phyloP scores from a whole-genome alignment of 768 basidiomycete species.

The Agrocybe pediades region DNA sequence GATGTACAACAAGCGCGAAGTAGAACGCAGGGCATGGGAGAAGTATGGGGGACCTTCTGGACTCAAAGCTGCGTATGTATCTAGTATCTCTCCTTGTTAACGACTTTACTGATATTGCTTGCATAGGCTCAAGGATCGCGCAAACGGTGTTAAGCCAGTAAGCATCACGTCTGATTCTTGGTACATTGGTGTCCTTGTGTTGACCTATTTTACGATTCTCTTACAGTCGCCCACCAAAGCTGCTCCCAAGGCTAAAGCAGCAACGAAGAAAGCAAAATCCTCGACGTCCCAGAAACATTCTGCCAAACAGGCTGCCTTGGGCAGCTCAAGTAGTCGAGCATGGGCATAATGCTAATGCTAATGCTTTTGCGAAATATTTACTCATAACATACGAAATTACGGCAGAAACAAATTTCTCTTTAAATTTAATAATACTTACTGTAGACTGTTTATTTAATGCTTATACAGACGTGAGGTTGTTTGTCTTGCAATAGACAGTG shows the following conservation, averaged over 20 bases:
- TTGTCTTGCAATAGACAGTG: too few species aligned
- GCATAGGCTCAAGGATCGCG: not conserved
- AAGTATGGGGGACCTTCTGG: constrained; percentile 23
- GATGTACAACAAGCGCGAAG: not conserved
- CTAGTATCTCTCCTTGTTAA: not conserved
- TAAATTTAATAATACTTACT: too few species aligned
- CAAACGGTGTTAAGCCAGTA: not conserved
- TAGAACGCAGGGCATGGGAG: constrained; percentile 24
- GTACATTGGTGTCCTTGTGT: not conserved
- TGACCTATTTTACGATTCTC: not conserved
- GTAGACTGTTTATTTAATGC: too few species aligned
- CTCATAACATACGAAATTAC: too few species aligned
- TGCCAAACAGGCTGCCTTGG: not conserved
- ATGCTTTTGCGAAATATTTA: too few species aligned
- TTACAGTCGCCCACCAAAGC: not conserved
- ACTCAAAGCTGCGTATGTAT: not conserved
- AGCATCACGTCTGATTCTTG: not conserved
- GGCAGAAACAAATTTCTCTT: too few species aligned
- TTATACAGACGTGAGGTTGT: too few species aligned
- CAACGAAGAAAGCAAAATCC: not conserved
- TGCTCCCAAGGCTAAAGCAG: not conserved
- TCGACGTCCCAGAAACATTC: not conserved
- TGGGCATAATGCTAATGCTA: not conserved
- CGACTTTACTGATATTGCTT: not conserved
- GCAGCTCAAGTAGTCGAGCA: not conserved